Evolutionary conservation across 805 yeast species (phyloP).

Genomic region (Wickerhamomyces pijperi): DNA sequence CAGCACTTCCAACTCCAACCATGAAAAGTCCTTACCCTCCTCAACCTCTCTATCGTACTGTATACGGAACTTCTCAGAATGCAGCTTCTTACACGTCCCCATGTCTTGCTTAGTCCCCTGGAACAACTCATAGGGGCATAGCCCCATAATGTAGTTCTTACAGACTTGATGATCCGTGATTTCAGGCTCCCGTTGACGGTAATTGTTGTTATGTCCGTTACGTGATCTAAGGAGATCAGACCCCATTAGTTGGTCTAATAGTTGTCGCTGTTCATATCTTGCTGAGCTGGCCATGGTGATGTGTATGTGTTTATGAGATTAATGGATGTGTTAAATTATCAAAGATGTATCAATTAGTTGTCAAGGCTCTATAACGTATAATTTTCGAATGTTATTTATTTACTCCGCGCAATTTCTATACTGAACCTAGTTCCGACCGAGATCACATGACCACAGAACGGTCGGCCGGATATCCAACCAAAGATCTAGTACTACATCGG

Average conservation of each 20-base stretch:
- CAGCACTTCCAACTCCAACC: constrained; percentile 34
- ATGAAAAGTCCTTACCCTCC: constrained; percentile 31
- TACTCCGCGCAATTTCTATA: no score
- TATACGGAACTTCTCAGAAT: constrained; percentile 60
- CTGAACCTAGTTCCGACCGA: no score
- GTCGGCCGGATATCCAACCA: no score
- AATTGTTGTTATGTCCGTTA: constrained; percentile 13
- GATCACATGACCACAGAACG: no score
- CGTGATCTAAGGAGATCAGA: constrained; percentile 24
- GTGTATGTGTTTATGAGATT: no score
- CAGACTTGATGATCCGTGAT: constrained; percentile 55
- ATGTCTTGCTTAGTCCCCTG: constrained; percentile 72
- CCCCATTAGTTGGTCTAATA: constrained; percentile 77
- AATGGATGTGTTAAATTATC: no score
- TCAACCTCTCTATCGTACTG: constrained; percentile 46
- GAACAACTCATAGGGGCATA: constrained; percentile 79
- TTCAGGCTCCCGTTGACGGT: constrained; percentile 30
- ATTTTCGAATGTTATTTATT: no score
- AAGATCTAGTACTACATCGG: no score
- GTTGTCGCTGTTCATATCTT: constrained; percentile 60
- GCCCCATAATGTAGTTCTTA: constrained; percentile 72
- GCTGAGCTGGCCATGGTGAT: constrained; percentile 21
- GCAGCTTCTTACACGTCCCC: constrained; percentile 71
- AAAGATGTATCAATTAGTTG: no score
- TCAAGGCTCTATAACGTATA: no score